Evolutionary conservation across 805 yeast genomes (phyloP).

Genomic region (Saccharomyces paradoxus): DNA sequence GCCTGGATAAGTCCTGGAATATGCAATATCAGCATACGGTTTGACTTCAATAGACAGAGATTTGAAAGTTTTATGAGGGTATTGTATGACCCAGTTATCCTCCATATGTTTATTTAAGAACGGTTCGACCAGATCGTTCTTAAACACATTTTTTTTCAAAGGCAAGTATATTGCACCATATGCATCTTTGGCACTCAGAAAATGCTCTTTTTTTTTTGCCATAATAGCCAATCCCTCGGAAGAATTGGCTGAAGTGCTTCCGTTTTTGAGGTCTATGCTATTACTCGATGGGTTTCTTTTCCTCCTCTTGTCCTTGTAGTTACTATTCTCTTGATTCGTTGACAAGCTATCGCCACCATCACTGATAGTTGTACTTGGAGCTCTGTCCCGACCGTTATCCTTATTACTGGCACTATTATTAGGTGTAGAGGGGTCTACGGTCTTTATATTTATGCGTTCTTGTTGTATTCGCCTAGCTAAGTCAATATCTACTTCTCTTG

Average conservation of each 20-base stretch:
- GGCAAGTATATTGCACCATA: slow-evolving; percentile 30
- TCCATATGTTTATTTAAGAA: slow-evolving; percentile 46
- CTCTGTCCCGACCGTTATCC: background rate
- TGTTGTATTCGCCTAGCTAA: slow-evolving; percentile 37
- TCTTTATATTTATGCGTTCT: slow-evolving; percentile 9
- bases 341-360: slow-evolving; percentile 1
- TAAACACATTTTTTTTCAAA: slow-evolving; percentile 34
- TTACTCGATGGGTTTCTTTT: background rate
- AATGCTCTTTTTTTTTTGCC: slow-evolving; percentile 24
- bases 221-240: background rate
- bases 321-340: background rate
- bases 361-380: background rate
- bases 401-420: background rate
- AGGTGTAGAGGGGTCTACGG: background rate
- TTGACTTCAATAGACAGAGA: slow-evolving; percentile 37
- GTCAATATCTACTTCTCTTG: slow-evolving; percentile 38
- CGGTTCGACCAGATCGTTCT: slow-evolving; percentile 31
- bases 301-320: background rate
- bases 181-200: slow-evolving; percentile 32
- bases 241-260: background rate
- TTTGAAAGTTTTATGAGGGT: slow-evolving; percentile 11
- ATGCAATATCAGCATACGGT: slow-evolving; percentile 50
- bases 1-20: slow-evolving; percentile 58
- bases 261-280: background rate
- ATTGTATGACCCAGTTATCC: slow-evolving; percentile 20